Evolutionary conservation across 768 basidiomycete species (phyloP).

Genomic region (Naganishia vaughanmartiniae): DNA sequence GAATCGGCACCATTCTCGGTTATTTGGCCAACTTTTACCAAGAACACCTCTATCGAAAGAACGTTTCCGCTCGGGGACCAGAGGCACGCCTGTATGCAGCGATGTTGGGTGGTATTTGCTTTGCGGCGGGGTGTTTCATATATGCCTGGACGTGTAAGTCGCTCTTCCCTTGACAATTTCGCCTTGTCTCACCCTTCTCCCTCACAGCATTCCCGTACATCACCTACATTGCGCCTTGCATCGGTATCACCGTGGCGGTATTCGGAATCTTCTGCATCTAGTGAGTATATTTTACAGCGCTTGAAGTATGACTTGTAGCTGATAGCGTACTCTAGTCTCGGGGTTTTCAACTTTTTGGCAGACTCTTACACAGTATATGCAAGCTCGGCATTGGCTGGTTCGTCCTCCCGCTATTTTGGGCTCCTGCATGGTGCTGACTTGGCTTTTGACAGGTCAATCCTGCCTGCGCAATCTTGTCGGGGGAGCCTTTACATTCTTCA

Average conservation of each 20-base stretch:
- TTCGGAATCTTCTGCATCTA: slow-evolving; percentile 61
- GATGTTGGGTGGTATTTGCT: slow-evolving; percentile 44
- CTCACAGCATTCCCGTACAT: slow-evolving; percentile 25
- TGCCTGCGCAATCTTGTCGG: slow-evolving; percentile 57
- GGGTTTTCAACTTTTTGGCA: slow-evolving; percentile 63
- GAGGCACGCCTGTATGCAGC: slow-evolving; percentile 49
- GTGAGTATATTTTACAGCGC: slow-evolving; percentile 31
- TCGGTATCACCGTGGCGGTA: slow-evolving; percentile 61
- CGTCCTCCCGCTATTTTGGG: not conserved
- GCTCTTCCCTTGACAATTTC: not conserved
- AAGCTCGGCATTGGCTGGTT: slow-evolving; percentile 62
- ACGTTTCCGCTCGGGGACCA: slow-evolving; percentile 41
- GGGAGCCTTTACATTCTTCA: slow-evolving; percentile 63
- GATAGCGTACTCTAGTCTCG: slow-evolving; percentile 41
- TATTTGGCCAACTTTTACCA: slow-evolving; percentile 42
- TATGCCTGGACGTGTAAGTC: slow-evolving; percentile 66
- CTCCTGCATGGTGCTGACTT: not conserved
- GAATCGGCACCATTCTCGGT: slow-evolving; percentile 39
- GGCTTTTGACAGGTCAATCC: slow-evolving; percentile 57
- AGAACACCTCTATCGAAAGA: slow-evolving; percentile 42
- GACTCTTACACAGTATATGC: slow-evolving; percentile 65
- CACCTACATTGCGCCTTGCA: slow-evolving; percentile 56
- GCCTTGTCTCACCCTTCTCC: not conserved
- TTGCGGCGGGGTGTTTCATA: slow-evolving; percentile 57
- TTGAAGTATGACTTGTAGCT: not conserved